phyloP scores from a whole-genome alignment of 108 stramenopile genomes.

The Aurantiochytrium sp. region DNA sequence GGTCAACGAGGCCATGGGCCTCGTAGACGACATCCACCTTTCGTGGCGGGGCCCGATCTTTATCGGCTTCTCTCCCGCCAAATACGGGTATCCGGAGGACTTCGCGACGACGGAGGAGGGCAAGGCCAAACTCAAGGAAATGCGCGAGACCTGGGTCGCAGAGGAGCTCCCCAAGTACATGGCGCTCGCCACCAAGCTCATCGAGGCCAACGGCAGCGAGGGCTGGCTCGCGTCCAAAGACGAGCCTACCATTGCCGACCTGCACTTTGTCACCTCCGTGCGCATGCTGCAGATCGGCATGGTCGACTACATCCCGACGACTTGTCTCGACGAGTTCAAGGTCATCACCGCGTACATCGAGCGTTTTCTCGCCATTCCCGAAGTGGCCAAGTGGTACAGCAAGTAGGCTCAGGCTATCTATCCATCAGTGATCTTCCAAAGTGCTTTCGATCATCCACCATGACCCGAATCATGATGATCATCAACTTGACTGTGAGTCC shows the following conservation, averaged over 20 bases:
- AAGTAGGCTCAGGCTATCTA: background rate
- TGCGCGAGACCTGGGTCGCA: slow-evolving; percentile 52
- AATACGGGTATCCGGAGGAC: slow-evolving; percentile 56
- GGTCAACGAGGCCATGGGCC: slow-evolving; percentile 59
- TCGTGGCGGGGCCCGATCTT: no score
- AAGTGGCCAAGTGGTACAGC: slow-evolving; percentile 25
- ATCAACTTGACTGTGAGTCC: background rate
- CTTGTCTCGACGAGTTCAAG: slow-evolving; percentile 54
- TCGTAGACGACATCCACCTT: slow-evolving; percentile 42
- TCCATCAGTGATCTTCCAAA: background rate
- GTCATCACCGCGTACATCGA: slow-evolving; percentile 41
- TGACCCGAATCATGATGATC: no score
- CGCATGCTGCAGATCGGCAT: slow-evolving; percentile 50
- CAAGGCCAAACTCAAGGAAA: slow-evolving; percentile 46
- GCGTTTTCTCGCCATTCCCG: background rate
- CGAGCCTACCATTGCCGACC: slow-evolving; percentile 65
- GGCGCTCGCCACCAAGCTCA: slow-evolving; percentile 39
- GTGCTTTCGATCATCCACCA: background rate
- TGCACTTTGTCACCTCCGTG: slow-evolving; percentile 45
- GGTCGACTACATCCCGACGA: slow-evolving; percentile 60
- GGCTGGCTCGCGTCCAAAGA: slow-evolving; percentile 31
- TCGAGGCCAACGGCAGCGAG: slow-evolving; percentile 46
- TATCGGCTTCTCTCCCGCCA: slow-evolving; percentile 46
- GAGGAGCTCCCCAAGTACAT: slow-evolving; percentile 56
- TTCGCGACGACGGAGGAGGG: slow-evolving; percentile 54